Evolutionary conservation across 2,329 filamentous ascomycete species (phyloP), one percentile per base, ranked within the genome.

Genomic region (Madurella mycetomatis): DNA sequence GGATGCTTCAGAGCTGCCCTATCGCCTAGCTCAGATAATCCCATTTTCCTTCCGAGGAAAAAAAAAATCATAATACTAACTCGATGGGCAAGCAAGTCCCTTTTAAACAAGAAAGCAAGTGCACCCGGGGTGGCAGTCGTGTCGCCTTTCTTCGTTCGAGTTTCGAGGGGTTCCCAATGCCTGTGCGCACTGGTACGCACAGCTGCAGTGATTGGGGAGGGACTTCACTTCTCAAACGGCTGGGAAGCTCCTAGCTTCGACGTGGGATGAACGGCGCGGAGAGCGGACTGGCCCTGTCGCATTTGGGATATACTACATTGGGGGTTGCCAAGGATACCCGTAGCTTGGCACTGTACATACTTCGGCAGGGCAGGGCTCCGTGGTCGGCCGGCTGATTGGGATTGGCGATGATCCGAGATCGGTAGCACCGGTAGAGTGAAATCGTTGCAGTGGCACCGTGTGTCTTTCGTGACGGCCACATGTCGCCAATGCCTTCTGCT

Each of bases 151-250:
- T 19, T 5, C 18, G 15, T 9, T 19, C 18, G 34, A 17, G 44
- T 46, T 46, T 54, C 25, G 49, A 49, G 44, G 32, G 46, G 44
- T 49, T 45, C 41, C 48, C 17, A 16, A n/a, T 44, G 32, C 34
- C 45, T 49, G 44, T 46, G 48, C 48, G 48, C 41, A 54, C 44
- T n/a, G 48, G 40, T 45, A 44, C 44, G 43, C 31, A 37, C 12
- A n/a, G 32, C 18, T 47, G 50, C 47, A 43, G 17, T 18, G 52
- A 19, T 41, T 15, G 1, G 17, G 49, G 25, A 25, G 25, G 25
- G 25, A 25, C 25, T 37, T 37, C 11, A 37, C n/a, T 48, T 12
- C 49, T 52, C 54, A 52, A 56, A 53, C 47, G 40, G 50, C 39
- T 30, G 18, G 46, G 54, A 18, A 15, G 17, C 19, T 53, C 54